Percentiles rank a stretch among this genome's conserved stretches.
Conservation (phyloP, 1,139 yeast genomes). For the Yamadazyma sp. region DNA sequence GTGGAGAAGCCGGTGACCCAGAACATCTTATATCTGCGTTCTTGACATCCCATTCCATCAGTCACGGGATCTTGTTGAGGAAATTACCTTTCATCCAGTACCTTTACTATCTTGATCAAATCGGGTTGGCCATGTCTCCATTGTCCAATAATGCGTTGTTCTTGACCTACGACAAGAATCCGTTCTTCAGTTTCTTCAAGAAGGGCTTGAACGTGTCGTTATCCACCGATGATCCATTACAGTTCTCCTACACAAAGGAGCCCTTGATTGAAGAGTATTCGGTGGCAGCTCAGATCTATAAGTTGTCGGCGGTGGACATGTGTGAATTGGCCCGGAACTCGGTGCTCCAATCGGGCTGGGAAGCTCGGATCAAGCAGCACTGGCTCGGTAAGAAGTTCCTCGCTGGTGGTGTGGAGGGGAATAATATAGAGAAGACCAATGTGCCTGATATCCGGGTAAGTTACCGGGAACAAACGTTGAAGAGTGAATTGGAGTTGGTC, state of each 20-base stretch:
- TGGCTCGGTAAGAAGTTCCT: slow-evolving; percentile 84
- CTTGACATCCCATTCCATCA: slow-evolving; percentile 85
- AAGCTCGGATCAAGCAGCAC: slow-evolving; percentile 75
- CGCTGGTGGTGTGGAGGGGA: slow-evolving; percentile 68
- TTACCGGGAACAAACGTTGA: slow-evolving; percentile 77
- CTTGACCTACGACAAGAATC: slow-evolving; percentile 91
- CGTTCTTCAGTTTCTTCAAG: slow-evolving; percentile 84
- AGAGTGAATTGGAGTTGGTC: slow-evolving; percentile 73
- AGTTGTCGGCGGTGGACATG: slow-evolving; percentile 91
- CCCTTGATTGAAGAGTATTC: slow-evolving; percentile 98
- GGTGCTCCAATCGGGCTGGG: slow-evolving; percentile 92
- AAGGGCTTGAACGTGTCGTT: slow-evolving; percentile 91
- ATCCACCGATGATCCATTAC: slow-evolving; percentile 73
- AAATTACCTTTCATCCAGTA: slow-evolving; percentile 95
- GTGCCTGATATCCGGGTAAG: slow-evolving; percentile 86
- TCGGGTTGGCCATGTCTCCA: slow-evolving; percentile 99
- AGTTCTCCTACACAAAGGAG: slow-evolving; percentile 93
- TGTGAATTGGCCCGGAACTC: slow-evolving; percentile 89
- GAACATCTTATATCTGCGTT: slow-evolving; percentile 93
- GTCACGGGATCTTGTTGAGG: slow-evolving; percentile 91
- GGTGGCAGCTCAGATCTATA: slow-evolving; percentile 96
- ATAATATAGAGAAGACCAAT: slow-evolving; percentile 89
- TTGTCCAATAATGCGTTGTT: slow-evolving; percentile 93
- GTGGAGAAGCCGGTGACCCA: slow-evolving; percentile 99
- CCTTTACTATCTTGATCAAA: slow-evolving; percentile 86